Evolutionary conservation across 331 rosid species (phyloP).

Genomic region (Telfairia occidentalis): DNA sequence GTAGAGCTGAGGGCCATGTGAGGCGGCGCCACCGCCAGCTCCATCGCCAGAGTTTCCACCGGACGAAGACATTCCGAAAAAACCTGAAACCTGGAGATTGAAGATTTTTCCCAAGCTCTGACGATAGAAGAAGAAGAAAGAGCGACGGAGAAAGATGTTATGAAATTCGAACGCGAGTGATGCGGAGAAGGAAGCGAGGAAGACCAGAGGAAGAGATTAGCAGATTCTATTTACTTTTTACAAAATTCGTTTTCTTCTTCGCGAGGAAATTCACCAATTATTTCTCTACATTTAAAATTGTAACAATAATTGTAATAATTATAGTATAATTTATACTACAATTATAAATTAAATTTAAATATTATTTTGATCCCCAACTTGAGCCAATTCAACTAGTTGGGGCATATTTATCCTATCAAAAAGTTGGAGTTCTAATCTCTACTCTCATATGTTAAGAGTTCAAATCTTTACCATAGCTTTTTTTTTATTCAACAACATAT

Average conservation of each 20-base stretch:
- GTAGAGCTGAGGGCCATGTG: slow-evolving; percentile 32
- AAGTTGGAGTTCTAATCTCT: too few relatives aligned
- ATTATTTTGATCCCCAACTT: too few relatives aligned
- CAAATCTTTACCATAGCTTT: too few relatives aligned
- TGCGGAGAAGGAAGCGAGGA: slow-evolving; percentile 23
- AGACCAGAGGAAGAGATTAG: slow-evolving; percentile 17
- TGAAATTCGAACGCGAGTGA: slow-evolving; percentile 11
- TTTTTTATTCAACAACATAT: too few relatives aligned
- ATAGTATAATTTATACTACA: too few relatives aligned
- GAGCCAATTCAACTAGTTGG: too few relatives aligned
- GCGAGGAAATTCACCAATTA: not conserved
- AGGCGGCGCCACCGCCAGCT: slow-evolving; percentile 12
- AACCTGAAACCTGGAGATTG: not conserved
- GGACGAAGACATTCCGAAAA: slow-evolving; percentile 49
- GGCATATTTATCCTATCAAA: too few relatives aligned
- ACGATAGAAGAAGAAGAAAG: not conserved
- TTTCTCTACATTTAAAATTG: not conserved
- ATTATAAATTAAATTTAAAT: too few relatives aligned
- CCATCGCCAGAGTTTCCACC: slow-evolving; percentile 26
- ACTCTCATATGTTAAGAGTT: too few relatives aligned
- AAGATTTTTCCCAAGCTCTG: not conserved
- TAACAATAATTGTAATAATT: not conserved
- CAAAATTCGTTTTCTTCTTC: not conserved
- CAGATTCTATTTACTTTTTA: slow-evolving; percentile 5
- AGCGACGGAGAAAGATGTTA: not conserved